phyloP scores from a whole-genome alignment of 768 basidiomycete species.

The Calocybe gangraenosa region DNA sequence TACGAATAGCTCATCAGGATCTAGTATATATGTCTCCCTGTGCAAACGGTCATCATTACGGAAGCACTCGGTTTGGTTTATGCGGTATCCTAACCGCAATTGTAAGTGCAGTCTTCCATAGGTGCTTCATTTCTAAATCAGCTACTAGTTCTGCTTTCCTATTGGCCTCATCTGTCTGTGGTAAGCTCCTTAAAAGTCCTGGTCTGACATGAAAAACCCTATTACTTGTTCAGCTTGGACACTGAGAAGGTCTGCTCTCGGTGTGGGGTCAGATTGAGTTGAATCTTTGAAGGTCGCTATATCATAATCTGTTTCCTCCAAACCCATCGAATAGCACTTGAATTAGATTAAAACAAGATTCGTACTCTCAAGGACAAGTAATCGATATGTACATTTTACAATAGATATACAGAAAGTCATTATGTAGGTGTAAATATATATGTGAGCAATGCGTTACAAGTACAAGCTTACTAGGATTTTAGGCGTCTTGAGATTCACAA shows the following conservation, averaged over 20 bases:
- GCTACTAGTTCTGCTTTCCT: slow-evolving; percentile 19
- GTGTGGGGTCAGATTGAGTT: slow-evolving; percentile 26
- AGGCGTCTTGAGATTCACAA: slow-evolving; percentile 17
- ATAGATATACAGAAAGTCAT: slow-evolving; percentile 3
- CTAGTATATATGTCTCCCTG: slow-evolving; percentile 19
- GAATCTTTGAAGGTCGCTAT: no score
- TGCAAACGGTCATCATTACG: slow-evolving; percentile 22
- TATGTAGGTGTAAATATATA: slow-evolving; percentile 1
- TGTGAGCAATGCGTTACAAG: not conserved
- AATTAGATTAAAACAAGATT: no score
- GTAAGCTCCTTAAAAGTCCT: slow-evolving; percentile 9
- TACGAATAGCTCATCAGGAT: no score
- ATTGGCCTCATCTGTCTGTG: slow-evolving; percentile 24
- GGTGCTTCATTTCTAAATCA: not conserved
- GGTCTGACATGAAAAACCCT: not conserved
- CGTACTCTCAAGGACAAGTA: no score
- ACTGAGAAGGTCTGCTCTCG: slow-evolving; percentile 26
- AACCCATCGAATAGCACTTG: no score
- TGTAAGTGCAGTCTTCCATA: slow-evolving; percentile 8
- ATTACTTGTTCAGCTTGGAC: slow-evolving; percentile 18
- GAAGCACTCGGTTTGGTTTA: slow-evolving; percentile 20
- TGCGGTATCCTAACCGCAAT: slow-evolving; percentile 27
- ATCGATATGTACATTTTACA: not conserved
- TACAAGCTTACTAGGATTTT: not conserved
- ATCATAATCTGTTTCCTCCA: no score